Percentiles rank a stretch among this genome's conserved stretches.
Conservation (phyloP, 768 basidiomycete species). For the Chalciporus pseudorubinellus region DNA sequence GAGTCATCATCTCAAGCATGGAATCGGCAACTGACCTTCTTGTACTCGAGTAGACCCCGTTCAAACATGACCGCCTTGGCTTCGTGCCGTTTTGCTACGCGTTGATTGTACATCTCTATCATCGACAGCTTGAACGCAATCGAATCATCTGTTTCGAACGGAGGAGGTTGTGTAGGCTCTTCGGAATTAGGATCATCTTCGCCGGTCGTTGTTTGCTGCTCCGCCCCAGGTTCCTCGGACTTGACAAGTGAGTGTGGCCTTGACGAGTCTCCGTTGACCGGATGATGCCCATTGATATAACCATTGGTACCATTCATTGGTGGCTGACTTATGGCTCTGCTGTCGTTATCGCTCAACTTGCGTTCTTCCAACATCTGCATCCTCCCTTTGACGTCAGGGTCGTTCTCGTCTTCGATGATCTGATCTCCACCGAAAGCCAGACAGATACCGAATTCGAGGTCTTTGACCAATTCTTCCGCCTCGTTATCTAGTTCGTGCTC, state of each 20-base stretch:
- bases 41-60: slow-evolving; percentile 87
- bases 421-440: slow-evolving; percentile 81
- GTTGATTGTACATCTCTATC: slow-evolving; percentile 88
- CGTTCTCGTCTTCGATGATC: slow-evolving; percentile 74
- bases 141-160: slow-evolving; percentile 81
- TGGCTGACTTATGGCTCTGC: slow-evolving; percentile 22
- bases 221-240: slow-evolving; percentile 48
- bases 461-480: slow-evolving; percentile 92
- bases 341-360: slow-evolving; percentile 20
- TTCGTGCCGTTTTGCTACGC: slow-evolving; percentile 81
- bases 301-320: slow-evolving; percentile 24
- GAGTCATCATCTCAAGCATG: no score
- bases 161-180: slow-evolving; percentile 67
- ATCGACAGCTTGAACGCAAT: slow-evolving; percentile 85
- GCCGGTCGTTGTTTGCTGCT: slow-evolving; percentile 37
- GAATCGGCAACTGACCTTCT: slow-evolving; percentile 60
- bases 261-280: slow-evolving; percentile 37
- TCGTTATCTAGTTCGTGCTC: slow-evolving; percentile 98
- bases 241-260: slow-evolving; percentile 30
- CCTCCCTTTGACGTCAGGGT: slow-evolving; percentile 62
- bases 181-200: slow-evolving; percentile 62
- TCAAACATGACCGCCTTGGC: slow-evolving; percentile 90
- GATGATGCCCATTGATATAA: slow-evolving; percentile 33
- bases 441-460: slow-evolving; percentile 93
- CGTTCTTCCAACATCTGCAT: slow-evolving; percentile 41